Evolutionary conservation across 2,329 filamentous ascomycete species (phyloP).

Genomic region (Ceratocystis papillata): DNA sequence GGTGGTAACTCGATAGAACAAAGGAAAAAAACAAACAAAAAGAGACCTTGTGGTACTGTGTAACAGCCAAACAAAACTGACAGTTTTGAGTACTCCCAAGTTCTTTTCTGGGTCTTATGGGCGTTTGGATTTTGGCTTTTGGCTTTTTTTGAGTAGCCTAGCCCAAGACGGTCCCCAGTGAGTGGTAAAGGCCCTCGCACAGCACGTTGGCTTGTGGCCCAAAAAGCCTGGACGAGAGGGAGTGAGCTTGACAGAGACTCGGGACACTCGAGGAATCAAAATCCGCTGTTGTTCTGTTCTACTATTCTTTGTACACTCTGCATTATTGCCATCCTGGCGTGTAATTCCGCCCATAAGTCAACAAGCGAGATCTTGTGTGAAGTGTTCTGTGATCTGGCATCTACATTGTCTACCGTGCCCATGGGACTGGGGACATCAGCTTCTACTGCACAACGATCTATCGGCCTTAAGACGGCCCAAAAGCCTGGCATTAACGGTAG

Average conservation of each 20-base stretch:
- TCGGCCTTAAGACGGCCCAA: neutral
- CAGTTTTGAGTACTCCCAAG: neutral
- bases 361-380: slow-evolving; percentile 7
- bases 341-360: neutral
- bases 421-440: neutral
- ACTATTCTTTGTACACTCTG: neutral
- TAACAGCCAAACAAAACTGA: neutral
- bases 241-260: neutral
- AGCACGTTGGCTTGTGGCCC: neutral
- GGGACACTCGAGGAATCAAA: neutral
- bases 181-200: slow-evolving; percentile 3
- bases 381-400: neutral
- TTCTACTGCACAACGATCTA: neutral
- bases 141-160: neutral
- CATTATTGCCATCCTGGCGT: neutral
- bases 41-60: slow-evolving; percentile 1
- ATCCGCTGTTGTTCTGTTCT: neutral
- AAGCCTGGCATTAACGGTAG: neutral
- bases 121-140: neutral
- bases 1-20: neutral
- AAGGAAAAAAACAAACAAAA: neutral
- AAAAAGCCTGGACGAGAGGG: neutral
- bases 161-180: neutral
- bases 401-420: neutral
- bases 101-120: neutral